phyloP scores from a whole-genome alignment of 805 yeast species.

The Pichia pseudocactophila region DNA sequence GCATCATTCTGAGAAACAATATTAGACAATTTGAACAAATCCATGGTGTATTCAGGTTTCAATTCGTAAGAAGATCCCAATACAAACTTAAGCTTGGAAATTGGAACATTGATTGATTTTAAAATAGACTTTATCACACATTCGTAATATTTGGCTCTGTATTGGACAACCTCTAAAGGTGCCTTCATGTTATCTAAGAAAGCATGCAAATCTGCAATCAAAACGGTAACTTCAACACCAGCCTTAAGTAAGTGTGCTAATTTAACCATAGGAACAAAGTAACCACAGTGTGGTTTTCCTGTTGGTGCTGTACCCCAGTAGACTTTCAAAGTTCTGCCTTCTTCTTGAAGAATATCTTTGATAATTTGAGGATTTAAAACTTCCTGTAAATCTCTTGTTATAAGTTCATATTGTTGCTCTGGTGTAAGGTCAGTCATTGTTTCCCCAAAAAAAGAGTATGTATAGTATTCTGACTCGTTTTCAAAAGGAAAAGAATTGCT shows the following conservation, averaged over 20 bases:
- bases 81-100: constrained; percentile 76
- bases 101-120: constrained; percentile 80
- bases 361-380: constrained; percentile 82
- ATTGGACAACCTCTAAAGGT: constrained; percentile 79
- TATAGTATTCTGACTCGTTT: too few species aligned
- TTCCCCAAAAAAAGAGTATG: too few species aligned
- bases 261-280: constrained; percentile 96
- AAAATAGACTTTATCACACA: constrained; percentile 75
- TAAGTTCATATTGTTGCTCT: constrained; percentile 57
- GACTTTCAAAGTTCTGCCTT: constrained; percentile 72
- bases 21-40: constrained; percentile 78
- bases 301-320: constrained; percentile 99
- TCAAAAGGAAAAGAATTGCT: too few species aligned
- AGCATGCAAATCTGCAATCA: constrained; percentile 94
- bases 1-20: constrained; percentile 90
- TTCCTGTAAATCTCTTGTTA: constrained; percentile 85
- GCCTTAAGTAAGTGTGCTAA: constrained; percentile 91
- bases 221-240: constrained; percentile 87
- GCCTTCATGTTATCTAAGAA: constrained; percentile 98
- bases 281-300: constrained; percentile 97
- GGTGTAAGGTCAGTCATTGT: constrained; percentile 35
- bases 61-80: constrained; percentile 89
- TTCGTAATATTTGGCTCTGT: constrained; percentile 89
- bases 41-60: constrained; percentile 72
- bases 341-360: constrained; percentile 70